Conservation (phyloP, 768 basidiomycete genomes). For the Xerocomellus intermedius region DNA sequence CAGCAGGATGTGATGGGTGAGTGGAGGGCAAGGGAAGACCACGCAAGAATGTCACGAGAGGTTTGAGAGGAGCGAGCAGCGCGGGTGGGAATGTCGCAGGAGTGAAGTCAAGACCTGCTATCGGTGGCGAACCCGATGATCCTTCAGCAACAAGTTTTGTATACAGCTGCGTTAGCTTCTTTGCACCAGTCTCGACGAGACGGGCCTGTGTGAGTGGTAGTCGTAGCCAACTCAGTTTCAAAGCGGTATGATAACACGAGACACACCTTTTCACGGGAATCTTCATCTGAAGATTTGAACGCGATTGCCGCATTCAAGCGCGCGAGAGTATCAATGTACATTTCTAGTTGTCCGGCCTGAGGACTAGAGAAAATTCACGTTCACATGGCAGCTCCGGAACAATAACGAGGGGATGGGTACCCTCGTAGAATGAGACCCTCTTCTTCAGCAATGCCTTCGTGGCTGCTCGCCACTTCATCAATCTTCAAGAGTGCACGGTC, state of each 20-base stretch:
- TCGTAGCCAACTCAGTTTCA: background rate
- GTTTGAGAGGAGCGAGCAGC: conserved; percentile 52
- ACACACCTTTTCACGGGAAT: conserved; percentile 53
- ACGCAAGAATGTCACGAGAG: conserved; percentile 68
- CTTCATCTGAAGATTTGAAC: conserved; percentile 62
- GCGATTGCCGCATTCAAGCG: conserved; percentile 77
- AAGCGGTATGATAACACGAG: background rate
- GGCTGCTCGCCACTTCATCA: conserved; percentile 71
- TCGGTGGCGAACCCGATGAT: conserved; percentile 70
- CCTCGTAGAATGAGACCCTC: conserved; percentile 78
- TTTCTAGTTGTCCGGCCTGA: conserved; percentile 60
- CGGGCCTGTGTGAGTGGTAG: conserved; percentile 43
- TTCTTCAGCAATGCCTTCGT: conserved; percentile 73
- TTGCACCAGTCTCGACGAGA: conserved; percentile 77
- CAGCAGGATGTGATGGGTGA: conserved; percentile 80
- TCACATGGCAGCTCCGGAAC: background rate
- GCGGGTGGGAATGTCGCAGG: conserved; percentile 54
- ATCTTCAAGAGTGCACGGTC: conserved; percentile 77
- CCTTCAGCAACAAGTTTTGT: conserved; percentile 89
- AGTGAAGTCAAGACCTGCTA: conserved; percentile 55
- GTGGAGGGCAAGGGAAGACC: conserved; percentile 74
- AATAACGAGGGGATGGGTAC: conserved; percentile 35
- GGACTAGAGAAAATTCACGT: conserved; percentile 45
- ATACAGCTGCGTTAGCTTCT: conserved; percentile 77
- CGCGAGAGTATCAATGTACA: conserved; percentile 71